Percentiles rank a stretch among this genome's conserved stretches.
Conservation (phyloP, 352 stramenopile species). For the Saprolegnia parasitica region DNA sequence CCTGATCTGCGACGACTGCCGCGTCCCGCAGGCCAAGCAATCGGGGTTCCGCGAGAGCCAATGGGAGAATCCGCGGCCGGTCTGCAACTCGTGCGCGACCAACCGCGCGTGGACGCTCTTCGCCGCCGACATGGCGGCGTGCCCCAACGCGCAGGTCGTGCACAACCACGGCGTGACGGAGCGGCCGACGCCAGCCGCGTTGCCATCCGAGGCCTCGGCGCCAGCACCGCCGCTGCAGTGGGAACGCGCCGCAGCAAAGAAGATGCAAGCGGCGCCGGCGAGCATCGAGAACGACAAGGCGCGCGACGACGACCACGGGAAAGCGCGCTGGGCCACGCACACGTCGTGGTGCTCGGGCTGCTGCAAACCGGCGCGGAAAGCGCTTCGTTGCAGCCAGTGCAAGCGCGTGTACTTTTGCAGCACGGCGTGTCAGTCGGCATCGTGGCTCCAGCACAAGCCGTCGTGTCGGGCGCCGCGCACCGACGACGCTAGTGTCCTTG, state of each 20-base stretch:
- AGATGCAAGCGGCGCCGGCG: constrained; percentile 11
- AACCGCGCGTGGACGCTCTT: constrained; percentile 25
- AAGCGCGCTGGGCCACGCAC: not conserved
- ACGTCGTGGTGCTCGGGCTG: constrained; percentile 15
- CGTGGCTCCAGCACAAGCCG: constrained; percentile 13
- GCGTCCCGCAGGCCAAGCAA: constrained; percentile 12
- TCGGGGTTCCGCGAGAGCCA: constrained; percentile 22
- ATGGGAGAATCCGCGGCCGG: constrained; percentile 26
- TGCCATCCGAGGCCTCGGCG: not conserved
- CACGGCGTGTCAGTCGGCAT: constrained; percentile 13
- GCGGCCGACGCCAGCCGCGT: not conserved
- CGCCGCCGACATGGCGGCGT: constrained; percentile 25
- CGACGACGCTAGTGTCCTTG: not conserved
- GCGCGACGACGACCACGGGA: not conserved
- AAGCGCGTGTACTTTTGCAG: constrained; percentile 27
- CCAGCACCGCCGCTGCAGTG: constrained; percentile 9
- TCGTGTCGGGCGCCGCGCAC: not conserved
- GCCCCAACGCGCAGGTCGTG: constrained; percentile 24
- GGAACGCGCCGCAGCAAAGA: constrained; percentile 20
- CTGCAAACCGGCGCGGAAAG: not conserved
- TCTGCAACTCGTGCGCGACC: constrained; percentile 27
- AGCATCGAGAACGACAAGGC: no score
- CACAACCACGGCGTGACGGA: constrained; percentile 19
- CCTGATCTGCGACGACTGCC: constrained; percentile 20
- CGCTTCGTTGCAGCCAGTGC: constrained; percentile 25